These are phyloP conservation scores for Lojkania enalia DNA, from an alignment of 2,329 filamentous ascomycete genomes.

Conservation along the genomic window DNA sequence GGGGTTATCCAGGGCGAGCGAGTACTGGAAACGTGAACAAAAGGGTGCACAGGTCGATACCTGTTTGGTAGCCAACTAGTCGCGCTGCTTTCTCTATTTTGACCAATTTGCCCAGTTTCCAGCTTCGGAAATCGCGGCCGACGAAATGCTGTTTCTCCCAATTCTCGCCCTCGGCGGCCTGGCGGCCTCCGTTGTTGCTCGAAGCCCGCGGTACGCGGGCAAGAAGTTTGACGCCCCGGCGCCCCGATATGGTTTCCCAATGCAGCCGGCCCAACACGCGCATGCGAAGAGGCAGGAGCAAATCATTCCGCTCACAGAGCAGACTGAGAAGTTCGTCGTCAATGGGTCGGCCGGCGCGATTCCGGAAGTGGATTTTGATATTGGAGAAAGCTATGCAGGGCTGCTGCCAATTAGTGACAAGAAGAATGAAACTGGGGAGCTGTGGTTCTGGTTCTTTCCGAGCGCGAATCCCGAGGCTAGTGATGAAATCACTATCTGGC, in stretches of 20 bases:
- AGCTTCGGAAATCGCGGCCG: neutral
- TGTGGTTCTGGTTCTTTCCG: conserved; percentile 63
- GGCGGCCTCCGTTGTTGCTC: conserved; percentile 29
- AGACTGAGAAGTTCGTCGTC: conserved; percentile 45
- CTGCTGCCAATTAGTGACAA: conserved; percentile 58
- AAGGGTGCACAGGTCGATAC: too few relatives aligned
- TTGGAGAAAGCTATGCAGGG: conserved; percentile 50
- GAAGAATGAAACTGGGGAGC: conserved; percentile 49
- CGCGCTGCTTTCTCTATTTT: neutral
- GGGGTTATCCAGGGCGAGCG: too few relatives aligned
- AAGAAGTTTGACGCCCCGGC: conserved; percentile 34
- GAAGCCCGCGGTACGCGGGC: conserved; percentile 33
- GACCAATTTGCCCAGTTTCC: neutral
- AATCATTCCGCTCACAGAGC: conserved; percentile 48
- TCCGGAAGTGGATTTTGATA: conserved; percentile 55
- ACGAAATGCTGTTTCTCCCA: conserved; percentile 38
- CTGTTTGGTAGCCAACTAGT: too few relatives aligned
- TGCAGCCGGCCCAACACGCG: conserved; percentile 17
- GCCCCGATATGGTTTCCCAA: conserved; percentile 28
- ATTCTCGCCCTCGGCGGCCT: conserved; percentile 35
- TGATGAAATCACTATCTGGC: conserved; percentile 57
- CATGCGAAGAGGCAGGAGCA: conserved; percentile 26
- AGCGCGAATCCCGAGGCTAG: conserved; percentile 51
- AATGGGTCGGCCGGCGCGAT: conserved; percentile 43
- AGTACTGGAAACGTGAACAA: too few relatives aligned